A percentile compares a stretch with the other conserved stretches of the same genome.
These are phyloP conservation scores for Aureobasidium sp. DNA, from an alignment of 2,329 filamentous ascomycete genomes.

Conservation along the genomic window DNA sequence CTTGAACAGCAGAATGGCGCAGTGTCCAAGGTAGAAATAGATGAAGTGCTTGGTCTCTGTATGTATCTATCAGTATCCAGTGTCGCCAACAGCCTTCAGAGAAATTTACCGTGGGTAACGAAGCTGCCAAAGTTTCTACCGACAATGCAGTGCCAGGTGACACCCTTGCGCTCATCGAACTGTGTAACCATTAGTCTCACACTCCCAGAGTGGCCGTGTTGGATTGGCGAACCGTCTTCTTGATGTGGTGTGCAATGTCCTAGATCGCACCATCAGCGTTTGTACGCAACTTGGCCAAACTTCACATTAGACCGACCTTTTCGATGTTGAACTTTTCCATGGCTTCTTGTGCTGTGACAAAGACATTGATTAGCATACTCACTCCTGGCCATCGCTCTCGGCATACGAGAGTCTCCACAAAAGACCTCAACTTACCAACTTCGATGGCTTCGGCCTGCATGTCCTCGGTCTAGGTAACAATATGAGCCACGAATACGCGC, in stretches of 20 bases:
- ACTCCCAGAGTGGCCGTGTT: not conserved
- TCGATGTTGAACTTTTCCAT: constrained; percentile 66
- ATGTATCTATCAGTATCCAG: constrained; percentile 19
- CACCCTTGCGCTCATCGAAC: constrained; percentile 96
- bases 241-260: constrained; percentile 95
- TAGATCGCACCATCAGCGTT: constrained; percentile 30
- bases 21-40: constrained; percentile 99
- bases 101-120: constrained; percentile 77
- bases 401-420: not conserved
- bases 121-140: constrained; percentile 98
- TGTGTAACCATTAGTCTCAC: constrained; percentile 31
- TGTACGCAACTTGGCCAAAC: not conserved
- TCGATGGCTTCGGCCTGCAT: constrained; percentile 96
- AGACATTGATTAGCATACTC: not conserved
- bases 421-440: constrained; percentile 61
- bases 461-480: constrained; percentile 65
- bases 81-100: not conserved
- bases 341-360: constrained; percentile 54
- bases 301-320: constrained; percentile 44
- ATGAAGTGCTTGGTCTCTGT: constrained; percentile 99
- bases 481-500: not conserved
- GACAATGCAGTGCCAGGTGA: constrained; percentile 99
- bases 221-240: constrained; percentile 61
- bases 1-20: constrained; percentile 97
- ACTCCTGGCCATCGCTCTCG: not conserved